Conservation (phyloP, 495 filamentous ascomycete species). For the Amphirosellinia nigrospora region DNA sequence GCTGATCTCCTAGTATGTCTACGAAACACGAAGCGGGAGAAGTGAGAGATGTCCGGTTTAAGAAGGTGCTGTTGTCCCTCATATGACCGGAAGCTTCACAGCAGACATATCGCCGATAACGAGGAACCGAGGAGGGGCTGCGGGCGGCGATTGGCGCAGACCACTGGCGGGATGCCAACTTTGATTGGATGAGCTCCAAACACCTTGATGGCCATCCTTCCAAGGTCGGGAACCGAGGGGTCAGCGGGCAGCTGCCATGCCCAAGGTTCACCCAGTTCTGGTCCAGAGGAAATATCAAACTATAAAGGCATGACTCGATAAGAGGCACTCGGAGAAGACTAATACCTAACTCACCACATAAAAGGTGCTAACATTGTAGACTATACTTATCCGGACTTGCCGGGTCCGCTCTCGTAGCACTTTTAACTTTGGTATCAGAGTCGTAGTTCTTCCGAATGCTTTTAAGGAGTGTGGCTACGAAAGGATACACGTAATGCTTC, state of each 20-base stretch:
- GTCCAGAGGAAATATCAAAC: neutral
- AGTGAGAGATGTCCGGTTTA: neutral
- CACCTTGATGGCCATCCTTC: neutral
- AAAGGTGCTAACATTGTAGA: neutral
- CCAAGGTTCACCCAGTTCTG: no score
- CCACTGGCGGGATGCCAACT: neutral
- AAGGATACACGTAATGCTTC: no score
- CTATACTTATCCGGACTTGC: neutral
- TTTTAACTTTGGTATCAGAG: no score
- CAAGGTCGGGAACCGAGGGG: neutral
- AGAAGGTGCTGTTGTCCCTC: slow-evolving; percentile 5
- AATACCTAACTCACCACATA: no score
- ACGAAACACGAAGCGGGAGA: neutral
- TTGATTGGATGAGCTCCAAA: neutral
- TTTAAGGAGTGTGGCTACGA: no score
- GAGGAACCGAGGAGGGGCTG: neutral
- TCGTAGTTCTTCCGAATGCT: no score
- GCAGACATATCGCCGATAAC: no score
- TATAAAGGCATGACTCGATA: neutral
- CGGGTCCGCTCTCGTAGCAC: neutral
- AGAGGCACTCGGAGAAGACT: no score
- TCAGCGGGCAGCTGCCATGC: neutral
- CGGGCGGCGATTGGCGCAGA: neutral
- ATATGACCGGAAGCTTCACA: neutral
- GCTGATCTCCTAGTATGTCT: neutral